These are phyloP conservation scores for Tripidium arundinaceum DNA, from an alignment of 202 grass and related monocot species.

Conservation along the genomic window DNA sequence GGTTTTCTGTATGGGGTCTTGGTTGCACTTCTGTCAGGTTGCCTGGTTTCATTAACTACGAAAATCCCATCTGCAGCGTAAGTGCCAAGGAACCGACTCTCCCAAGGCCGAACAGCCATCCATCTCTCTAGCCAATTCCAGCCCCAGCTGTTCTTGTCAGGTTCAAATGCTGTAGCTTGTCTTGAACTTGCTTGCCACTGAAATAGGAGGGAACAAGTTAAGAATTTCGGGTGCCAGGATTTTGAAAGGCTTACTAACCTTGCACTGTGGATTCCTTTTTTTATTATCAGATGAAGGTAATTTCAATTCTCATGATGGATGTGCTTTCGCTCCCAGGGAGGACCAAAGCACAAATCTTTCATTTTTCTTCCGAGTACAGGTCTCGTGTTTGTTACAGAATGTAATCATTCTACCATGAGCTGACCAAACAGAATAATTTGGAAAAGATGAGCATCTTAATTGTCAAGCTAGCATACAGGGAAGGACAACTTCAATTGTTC, in stretches of 20 bases:
- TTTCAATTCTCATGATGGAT: not conserved
- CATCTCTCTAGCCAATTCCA: slow-evolving; percentile 99
- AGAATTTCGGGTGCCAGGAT: not conserved
- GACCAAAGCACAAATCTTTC: not conserved
- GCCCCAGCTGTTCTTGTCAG: slow-evolving; percentile 81
- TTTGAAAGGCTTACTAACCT: not conserved
- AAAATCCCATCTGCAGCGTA: slow-evolving; percentile 50
- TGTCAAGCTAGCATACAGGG: not conserved
- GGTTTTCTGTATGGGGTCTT: slow-evolving; percentile 41
- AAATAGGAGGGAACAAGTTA: not conserved
- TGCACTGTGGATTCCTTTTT: not conserved
- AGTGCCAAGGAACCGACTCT: slow-evolving; percentile 77
- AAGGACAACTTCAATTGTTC: not conserved
- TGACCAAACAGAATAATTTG: not conserved
- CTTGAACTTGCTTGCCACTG: slow-evolving; percentile 94
- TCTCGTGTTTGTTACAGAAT: not conserved
- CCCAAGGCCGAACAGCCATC: slow-evolving; percentile 94
- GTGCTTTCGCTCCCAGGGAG: not conserved
- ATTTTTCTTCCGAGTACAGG: not conserved
- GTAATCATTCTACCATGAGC: not conserved
- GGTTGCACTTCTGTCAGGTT: slow-evolving; percentile 32
- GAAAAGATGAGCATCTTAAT: not conserved
- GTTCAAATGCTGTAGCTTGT: slow-evolving; percentile 54
- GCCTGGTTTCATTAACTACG: slow-evolving; percentile 28
- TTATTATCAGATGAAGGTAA: not conserved